Percentiles rank a stretch among this genome's conserved stretches.
Conservation (phyloP, 306 rosid genomes). For the Pyrus communis region DNA sequence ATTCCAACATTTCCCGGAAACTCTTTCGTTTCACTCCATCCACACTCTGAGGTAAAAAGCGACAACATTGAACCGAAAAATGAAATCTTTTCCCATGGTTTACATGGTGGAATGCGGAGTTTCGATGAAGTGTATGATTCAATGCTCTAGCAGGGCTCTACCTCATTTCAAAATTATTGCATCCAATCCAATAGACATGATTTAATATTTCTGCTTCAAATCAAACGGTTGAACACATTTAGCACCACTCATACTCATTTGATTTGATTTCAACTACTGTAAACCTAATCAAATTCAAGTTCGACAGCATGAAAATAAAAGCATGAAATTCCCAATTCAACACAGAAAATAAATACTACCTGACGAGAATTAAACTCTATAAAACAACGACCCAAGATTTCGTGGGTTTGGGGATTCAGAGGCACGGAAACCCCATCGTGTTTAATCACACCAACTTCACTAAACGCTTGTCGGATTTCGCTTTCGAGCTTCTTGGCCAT, state of each 20-base stretch:
- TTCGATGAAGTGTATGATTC: neutral
- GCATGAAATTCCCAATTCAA: neutral
- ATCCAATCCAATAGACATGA: neutral
- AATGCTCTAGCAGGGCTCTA: neutral
- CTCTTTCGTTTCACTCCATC: too few relatives aligned
- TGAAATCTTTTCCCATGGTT: neutral
- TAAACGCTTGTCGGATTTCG: constrained; percentile 10
- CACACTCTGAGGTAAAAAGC: neutral
- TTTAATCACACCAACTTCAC: constrained; percentile 3
- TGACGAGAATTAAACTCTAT: constrained; percentile 17
- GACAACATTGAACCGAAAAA: neutral
- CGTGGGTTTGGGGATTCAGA: constrained; percentile 3
- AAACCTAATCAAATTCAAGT: too few relatives aligned
- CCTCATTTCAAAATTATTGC: neutral
- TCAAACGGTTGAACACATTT: neutral
- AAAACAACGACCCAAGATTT: constrained; percentile 18
- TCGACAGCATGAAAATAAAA: too few relatives aligned
- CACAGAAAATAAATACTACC: neutral
- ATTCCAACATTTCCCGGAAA: neutral
- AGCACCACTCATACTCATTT: neutral
- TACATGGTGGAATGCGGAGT: neutral
- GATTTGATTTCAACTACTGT: too few relatives aligned
- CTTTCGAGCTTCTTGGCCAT: constrained; percentile 10
- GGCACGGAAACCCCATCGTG: constrained; percentile 20
- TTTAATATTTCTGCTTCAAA: neutral